A percentile compares a stretch with the other conserved stretches of the same genome.
Conservation (phyloP, 192 early-diverging fungal species). For the Rhizophagus clarus region DNA sequence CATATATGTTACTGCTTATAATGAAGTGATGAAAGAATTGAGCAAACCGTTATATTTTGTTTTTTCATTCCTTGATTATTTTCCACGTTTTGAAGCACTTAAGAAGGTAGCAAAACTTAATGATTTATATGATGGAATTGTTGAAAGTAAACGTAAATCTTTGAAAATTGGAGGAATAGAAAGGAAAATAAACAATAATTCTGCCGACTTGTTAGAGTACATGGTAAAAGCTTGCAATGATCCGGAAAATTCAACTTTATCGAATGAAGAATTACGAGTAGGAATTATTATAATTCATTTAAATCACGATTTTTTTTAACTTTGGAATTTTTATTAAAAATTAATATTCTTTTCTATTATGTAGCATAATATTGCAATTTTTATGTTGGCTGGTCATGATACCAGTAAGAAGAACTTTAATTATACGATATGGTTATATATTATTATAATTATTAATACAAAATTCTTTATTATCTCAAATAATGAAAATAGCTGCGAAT, state of each 20-base stretch:
- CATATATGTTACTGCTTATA: background rate
- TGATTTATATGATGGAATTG: background rate
- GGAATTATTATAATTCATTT: too few species aligned
- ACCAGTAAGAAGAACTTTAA: background rate
- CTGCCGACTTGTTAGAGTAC: background rate
- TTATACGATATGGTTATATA: background rate
- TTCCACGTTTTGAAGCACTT: background rate
- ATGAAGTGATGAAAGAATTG: background rate
- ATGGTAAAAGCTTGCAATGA: background rate
- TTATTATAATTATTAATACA: background rate
- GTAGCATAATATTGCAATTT: background rate
- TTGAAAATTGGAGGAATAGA: background rate
- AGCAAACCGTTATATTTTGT: background rate
- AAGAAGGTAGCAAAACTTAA: background rate
- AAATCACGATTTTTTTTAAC: too few species aligned
- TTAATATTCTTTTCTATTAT: background rate
- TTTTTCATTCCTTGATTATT: background rate
- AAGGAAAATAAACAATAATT: too few species aligned
- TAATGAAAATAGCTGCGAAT: background rate
- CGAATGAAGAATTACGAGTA: background rate
- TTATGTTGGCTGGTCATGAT: constrained; percentile 4
- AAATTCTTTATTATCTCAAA: background rate
- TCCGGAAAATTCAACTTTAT: background rate
- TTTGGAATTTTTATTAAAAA: background rate
- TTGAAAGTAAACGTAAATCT: background rate